phyloP scores from a whole-genome alignment of 805 yeast species.

The Candida saitoana region DNA sequence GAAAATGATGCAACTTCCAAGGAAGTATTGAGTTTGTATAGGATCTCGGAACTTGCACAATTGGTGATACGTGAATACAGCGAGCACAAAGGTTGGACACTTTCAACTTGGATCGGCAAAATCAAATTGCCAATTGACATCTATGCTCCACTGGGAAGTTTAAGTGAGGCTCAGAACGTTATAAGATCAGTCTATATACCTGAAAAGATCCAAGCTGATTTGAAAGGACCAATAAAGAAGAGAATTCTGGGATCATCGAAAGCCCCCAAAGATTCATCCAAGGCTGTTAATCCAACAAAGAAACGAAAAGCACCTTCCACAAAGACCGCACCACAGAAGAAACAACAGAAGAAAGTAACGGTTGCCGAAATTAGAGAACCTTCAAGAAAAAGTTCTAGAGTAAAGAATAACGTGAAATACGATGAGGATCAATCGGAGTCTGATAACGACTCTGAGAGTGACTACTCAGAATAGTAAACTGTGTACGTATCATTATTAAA shows the following conservation, averaged over 20 bases:
- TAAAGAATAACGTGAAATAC: conserved; percentile 32
- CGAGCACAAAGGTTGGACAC: conserved; percentile 59
- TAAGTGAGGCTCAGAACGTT: conserved; percentile 53
- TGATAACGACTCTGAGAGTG: conserved; percentile 7
- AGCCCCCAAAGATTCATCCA: conserved; percentile 15
- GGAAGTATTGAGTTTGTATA: conserved; percentile 47
- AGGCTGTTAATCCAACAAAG: conserved; percentile 8
- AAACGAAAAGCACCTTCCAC: conserved; percentile 11
- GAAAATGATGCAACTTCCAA: conserved; percentile 19
- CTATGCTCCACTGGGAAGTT: conserved; percentile 56
- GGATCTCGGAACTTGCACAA: conserved; percentile 72
- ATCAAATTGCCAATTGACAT: conserved; percentile 66
- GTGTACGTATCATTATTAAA: conserved; percentile 4
- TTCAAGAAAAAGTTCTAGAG: conserved; percentile 42
- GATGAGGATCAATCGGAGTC: conserved; percentile 15
- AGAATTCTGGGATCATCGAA: conserved; percentile 14
- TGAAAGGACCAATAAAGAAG: conserved; percentile 27
- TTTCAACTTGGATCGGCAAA: conserved; percentile 81
- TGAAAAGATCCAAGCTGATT: conserved; percentile 37
- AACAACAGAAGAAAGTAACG: conserved; percentile 2
- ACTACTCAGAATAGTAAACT: conserved; percentile 5
- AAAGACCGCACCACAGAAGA: neutral
- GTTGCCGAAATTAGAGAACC: conserved; percentile 17
- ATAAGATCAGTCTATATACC: conserved; percentile 55
- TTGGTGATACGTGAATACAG: conserved; percentile 56